Conservation (phyloP, 1,284 basidiomycete species). For the Coniferiporia sulphurascens region DNA sequence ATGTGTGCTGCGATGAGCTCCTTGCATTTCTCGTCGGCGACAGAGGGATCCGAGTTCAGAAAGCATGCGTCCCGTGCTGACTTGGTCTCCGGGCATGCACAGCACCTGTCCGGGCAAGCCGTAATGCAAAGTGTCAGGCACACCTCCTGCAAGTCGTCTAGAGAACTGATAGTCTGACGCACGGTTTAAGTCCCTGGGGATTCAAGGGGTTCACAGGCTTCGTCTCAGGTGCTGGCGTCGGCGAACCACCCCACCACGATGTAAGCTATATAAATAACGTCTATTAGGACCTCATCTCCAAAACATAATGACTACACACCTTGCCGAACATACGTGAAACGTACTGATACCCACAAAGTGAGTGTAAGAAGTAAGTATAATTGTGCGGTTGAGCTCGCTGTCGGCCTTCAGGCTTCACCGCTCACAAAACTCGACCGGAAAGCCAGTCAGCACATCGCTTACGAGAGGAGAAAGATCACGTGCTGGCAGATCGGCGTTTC, state of each 20-base stretch:
- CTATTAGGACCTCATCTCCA: not conserved
- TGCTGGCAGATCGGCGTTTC: no score
- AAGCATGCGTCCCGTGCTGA: slow-evolving; percentile 90
- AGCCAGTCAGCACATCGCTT: no score
- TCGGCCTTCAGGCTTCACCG: no score
- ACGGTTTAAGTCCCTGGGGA: slow-evolving; percentile 90
- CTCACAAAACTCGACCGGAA: no score
- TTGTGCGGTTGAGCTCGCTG: no score
- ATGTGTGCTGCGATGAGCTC: slow-evolving; percentile 78
- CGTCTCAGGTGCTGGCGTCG: slow-evolving; percentile 5
- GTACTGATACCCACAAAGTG: no score
- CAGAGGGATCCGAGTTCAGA: slow-evolving; percentile 65
- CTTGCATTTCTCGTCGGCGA: slow-evolving; percentile 75
- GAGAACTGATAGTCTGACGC: slow-evolving; percentile 30
- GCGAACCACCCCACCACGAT: not conserved
- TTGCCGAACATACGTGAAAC: not conserved
- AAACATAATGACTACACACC: not conserved
- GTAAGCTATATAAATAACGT: not conserved
- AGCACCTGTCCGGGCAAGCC: slow-evolving; percentile 57
- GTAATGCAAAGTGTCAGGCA: not conserved
- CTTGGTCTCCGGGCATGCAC: slow-evolving; percentile 95
- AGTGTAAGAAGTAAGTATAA: no score
- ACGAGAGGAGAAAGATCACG: no score
- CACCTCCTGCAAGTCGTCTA: not conserved
- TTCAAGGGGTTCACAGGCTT: slow-evolving; percentile 66